Evolutionary conservation across 2,329 filamentous ascomycete genomes (phyloP).

Genomic region (Mariannaea sp.): DNA sequence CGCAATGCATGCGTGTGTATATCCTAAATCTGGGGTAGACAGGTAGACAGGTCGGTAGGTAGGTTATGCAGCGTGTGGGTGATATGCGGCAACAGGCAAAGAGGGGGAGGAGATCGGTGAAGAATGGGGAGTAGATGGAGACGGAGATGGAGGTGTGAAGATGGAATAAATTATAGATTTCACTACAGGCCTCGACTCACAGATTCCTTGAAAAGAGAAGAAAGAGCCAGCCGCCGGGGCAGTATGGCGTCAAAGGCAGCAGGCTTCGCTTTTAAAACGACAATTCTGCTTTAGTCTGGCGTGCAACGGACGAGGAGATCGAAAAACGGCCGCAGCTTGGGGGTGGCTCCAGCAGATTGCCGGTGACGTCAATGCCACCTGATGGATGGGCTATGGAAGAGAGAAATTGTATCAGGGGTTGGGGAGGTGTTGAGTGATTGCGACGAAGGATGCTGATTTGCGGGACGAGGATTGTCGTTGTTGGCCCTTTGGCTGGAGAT

Average conservation of each 20-base stretch:
- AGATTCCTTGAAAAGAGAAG: not conserved
- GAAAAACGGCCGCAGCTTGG: slow-evolving; percentile 16
- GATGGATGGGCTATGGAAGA: slow-evolving; percentile 26
- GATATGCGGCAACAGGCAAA: slow-evolving; percentile 10
- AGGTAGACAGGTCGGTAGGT: slow-evolving; percentile 17
- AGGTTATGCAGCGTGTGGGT: not conserved
- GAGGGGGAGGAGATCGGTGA: no score
- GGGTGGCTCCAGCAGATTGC: slow-evolving; percentile 16
- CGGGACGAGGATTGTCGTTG: not conserved
- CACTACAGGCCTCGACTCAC: slow-evolving; percentile 16
- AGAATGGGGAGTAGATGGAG: slow-evolving; percentile 3
- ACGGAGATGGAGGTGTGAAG: slow-evolving; percentile 9
- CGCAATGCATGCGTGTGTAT: slow-evolving; percentile 12
- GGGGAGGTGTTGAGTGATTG: slow-evolving; percentile 17
- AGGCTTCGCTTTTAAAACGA: slow-evolving; percentile 26
- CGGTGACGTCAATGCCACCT: slow-evolving; percentile 39
- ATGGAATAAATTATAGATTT: slow-evolving; percentile 25
- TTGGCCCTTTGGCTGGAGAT: slow-evolving; percentile 4
- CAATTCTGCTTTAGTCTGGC: slow-evolving; percentile 17
- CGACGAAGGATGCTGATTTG: slow-evolving; percentile 14
- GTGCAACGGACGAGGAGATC: slow-evolving; percentile 14
- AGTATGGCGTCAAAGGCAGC: slow-evolving; percentile 24
- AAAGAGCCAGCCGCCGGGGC: slow-evolving; percentile 1
- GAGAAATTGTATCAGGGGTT: slow-evolving; percentile 2
- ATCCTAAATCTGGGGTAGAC: not conserved